phyloP scores from a whole-genome alignment of 345 rosid genomes.

The Eucalyptus shirleyi region DNA sequence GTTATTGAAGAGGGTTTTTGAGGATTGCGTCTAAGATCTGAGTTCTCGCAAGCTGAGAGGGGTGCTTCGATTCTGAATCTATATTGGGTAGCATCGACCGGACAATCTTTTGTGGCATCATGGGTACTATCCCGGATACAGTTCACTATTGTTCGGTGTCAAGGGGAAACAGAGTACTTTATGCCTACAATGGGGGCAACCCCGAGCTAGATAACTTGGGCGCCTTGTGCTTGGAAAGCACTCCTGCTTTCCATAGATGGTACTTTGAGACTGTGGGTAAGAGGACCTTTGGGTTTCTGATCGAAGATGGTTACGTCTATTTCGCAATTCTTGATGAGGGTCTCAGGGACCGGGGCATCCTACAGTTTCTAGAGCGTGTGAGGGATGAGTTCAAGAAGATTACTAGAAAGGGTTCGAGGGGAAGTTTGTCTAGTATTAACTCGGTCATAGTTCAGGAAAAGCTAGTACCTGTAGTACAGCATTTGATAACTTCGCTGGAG shows the following conservation, averaged over 20 bases:
- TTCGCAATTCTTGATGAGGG: constrained; percentile 57
- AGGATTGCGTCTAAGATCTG: neutral
- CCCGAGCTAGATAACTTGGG: constrained; percentile 42
- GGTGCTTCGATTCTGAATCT: neutral
- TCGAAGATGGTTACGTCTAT: constrained; percentile 57
- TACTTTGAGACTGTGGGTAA: constrained; percentile 59
- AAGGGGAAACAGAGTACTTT: constrained; percentile 34
- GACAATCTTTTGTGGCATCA: neutral
- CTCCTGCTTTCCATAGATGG: constrained; percentile 68
- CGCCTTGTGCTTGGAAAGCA: constrained; percentile 43
- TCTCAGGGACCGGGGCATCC: constrained; percentile 33
- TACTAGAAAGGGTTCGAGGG: constrained; percentile 34
- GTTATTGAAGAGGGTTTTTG: neutral
- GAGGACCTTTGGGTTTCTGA: constrained; percentile 52
- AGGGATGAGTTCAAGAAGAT: constrained; percentile 67
- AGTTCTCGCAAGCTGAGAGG: neutral
- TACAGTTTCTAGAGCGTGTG: constrained; percentile 49
- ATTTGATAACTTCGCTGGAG: constrained; percentile 54
- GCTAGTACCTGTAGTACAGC: constrained; percentile 58
- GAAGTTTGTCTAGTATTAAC: constrained; percentile 56
- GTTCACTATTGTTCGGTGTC: constrained; percentile 70
- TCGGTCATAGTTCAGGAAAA: constrained; percentile 41
- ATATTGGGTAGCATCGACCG: neutral
- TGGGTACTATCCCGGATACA: constrained; percentile 52
- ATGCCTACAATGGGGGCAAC: constrained; percentile 47